A percentile compares a stretch with the other conserved stretches of the same genome.
Conservation (phyloP, 1,284 basidiomycete species). For the Naganishia albida region DNA sequence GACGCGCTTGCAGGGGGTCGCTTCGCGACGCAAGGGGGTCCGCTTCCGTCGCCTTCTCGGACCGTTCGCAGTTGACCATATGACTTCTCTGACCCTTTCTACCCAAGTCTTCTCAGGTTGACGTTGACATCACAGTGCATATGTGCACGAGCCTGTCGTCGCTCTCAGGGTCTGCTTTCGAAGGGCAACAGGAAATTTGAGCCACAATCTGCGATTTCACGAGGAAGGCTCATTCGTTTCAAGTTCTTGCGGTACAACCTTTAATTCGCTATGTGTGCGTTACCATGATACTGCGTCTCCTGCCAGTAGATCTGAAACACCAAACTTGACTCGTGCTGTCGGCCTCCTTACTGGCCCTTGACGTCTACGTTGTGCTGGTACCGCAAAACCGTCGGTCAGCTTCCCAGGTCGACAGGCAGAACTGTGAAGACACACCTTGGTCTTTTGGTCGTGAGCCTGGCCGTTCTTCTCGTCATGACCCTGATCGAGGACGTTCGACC, state of each 20-base stretch:
- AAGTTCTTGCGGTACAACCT: too few relatives aligned
- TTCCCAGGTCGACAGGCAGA: not conserved
- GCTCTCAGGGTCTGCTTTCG: too few relatives aligned
- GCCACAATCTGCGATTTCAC: too few relatives aligned
- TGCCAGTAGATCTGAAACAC: too few relatives aligned
- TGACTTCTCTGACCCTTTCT: too few relatives aligned
- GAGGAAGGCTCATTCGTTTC: too few relatives aligned
- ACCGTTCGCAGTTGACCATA: not conserved
- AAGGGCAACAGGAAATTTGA: too few relatives aligned
- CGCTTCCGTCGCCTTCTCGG: not conserved
- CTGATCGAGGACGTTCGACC: slow-evolving; percentile 25
- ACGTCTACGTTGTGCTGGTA: not conserved
- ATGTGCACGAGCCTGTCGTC: too few relatives aligned
- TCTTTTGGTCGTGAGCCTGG: slow-evolving; percentile 20
- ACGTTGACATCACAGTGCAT: too few relatives aligned
- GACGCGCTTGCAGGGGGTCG: not conserved
- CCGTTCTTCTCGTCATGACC: slow-evolving; percentile 27
- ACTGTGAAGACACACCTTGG: slow-evolving; percentile 20
- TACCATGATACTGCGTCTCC: too few relatives aligned
- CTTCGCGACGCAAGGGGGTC: not conserved
- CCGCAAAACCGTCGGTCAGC: not conserved
- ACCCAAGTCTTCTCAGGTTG: too few relatives aligned
- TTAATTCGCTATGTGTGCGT: too few relatives aligned
- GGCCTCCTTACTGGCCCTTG: not conserved
- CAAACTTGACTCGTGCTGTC: not conserved